Percentiles rank a stretch among this genome's conserved stretches.
These are phyloP conservation scores for Coemansia sp. DNA, from an alignment of 192 early-diverging fungal genomes.

Conservation along the genomic window DNA sequence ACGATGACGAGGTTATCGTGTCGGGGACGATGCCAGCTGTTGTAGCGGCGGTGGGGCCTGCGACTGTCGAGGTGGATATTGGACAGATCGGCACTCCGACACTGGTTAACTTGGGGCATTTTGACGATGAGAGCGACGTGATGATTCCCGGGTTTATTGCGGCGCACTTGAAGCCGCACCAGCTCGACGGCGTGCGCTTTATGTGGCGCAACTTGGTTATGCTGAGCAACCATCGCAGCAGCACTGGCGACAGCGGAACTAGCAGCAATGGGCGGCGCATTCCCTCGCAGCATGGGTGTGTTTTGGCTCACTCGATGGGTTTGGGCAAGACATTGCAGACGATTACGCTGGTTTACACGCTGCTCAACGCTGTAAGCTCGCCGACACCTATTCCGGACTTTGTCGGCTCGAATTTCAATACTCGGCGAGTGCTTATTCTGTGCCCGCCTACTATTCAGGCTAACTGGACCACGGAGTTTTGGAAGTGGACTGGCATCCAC, in stretches of 20 bases:
- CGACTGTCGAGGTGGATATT: background rate
- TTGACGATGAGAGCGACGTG: constrained; percentile 13
- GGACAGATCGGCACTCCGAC: constrained; percentile 20
- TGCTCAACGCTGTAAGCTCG: constrained; percentile 58
- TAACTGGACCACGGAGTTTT: constrained; percentile 77
- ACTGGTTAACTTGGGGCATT: constrained; percentile 61
- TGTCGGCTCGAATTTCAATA: constrained; percentile 56
- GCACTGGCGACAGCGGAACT: background rate
- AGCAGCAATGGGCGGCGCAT: background rate
- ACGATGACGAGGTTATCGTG: background rate
- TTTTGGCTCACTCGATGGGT: constrained; percentile 85
- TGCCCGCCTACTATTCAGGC: constrained; percentile 65
- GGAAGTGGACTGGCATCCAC: constrained; percentile 59
- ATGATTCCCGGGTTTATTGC: constrained; percentile 58
- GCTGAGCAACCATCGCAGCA: constrained; percentile 48
- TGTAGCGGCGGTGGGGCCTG: background rate
- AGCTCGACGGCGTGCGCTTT: constrained; percentile 75
- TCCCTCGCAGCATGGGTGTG: constrained; percentile 59
- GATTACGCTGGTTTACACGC: constrained; percentile 68
- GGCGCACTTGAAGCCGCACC: constrained; percentile 62
- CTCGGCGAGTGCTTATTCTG: constrained; percentile 66
- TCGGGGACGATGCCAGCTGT: constrained; percentile 6
- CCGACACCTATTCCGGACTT: constrained; percentile 41
- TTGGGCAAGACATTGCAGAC: constrained; percentile 82
- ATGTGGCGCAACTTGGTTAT: constrained; percentile 77